A percentile compares a stretch with the other conserved stretches of the same genome.
These are phyloP conservation scores for Lentinula lateritia DNA, from an alignment of 768 basidiomycete species.

Conservation along the genomic window DNA sequence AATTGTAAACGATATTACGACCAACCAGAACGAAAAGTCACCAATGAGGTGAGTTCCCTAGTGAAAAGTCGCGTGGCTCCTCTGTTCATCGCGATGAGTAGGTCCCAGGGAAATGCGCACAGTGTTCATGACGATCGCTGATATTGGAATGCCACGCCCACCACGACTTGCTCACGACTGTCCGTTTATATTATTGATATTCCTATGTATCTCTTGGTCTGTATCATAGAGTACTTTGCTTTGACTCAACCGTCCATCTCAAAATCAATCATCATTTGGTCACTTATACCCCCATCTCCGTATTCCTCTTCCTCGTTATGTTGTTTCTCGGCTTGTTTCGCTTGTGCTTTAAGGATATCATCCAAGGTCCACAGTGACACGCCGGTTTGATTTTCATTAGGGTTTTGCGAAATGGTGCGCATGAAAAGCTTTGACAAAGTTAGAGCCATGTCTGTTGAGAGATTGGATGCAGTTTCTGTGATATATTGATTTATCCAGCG, in stretches of 20 bases:
- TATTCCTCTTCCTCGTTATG: constrained; percentile 53
- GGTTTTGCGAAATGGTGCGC: constrained; percentile 97
- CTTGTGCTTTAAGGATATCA: constrained; percentile 83
- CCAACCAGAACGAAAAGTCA: constrained; percentile 50
- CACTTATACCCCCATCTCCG: constrained; percentile 62
- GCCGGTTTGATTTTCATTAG: constrained; percentile 93
- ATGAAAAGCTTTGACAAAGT: constrained; percentile 95
- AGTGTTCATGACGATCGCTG: constrained; percentile 19
- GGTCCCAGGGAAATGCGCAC: constrained; percentile 32
- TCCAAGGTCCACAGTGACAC: constrained; percentile 93
- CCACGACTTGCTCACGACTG: constrained; percentile 8
- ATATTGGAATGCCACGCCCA: not conserved
- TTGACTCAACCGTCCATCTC: constrained; percentile 24
- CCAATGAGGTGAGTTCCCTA: constrained; percentile 29
- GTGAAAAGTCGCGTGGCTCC: not conserved
- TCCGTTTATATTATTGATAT: constrained; percentile 1
- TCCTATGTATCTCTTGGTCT: constrained; percentile 5
- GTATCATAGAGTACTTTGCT: not conserved
- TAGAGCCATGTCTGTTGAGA: constrained; percentile 97
- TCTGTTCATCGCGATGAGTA: constrained; percentile 17
- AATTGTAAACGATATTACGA: constrained; percentile 54
- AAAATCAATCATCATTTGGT: constrained; percentile 55
- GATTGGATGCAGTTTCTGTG: constrained; percentile 94
- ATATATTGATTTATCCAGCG: constrained; percentile 99
- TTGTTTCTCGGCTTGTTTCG: constrained; percentile 54